A percentile compares a stretch with the other conserved stretches of the same genome.
Evolutionary conservation across 768 basidiomycete genomes (phyloP).

Genomic region (Pholiota microspora): DNA sequence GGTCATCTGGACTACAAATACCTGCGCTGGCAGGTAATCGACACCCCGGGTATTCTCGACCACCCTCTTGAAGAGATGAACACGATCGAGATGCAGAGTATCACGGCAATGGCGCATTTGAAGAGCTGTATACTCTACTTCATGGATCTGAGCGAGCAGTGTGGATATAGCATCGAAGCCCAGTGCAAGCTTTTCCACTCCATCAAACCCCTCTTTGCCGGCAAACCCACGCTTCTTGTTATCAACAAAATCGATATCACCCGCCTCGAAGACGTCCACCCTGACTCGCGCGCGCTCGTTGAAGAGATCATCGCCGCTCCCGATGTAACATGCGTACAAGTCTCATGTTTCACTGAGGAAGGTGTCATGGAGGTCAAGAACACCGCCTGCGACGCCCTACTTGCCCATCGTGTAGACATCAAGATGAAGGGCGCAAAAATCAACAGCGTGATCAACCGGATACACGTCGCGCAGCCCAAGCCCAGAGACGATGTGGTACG

Average conservation of each 20-base stretch:
- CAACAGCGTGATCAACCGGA: constrained; percentile 89
- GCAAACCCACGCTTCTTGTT: constrained; percentile 91
- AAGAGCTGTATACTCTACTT: constrained; percentile 95
- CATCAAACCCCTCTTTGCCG: constrained; percentile 94
- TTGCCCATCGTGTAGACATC: constrained; percentile 90
- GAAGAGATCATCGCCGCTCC: constrained; percentile 82
- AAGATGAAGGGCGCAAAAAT: constrained; percentile 95
- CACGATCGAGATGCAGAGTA: constrained; percentile 99
- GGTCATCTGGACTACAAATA: constrained; percentile 99
- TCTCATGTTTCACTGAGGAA: constrained; percentile 95
- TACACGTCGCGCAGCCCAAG: constrained; percentile 92
- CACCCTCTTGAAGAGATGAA: constrained; percentile 99
- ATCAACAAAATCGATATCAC: constrained; percentile 98
- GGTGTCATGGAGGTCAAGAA: constrained; percentile 98
- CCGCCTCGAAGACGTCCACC: constrained; percentile 79
- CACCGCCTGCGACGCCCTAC: constrained; percentile 90
- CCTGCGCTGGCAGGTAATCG: constrained; percentile 99
- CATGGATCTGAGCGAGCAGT: constrained; percentile 98
- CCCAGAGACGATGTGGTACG: constrained; percentile 88
- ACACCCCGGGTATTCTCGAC: constrained; percentile 97
- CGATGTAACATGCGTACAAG: constrained; percentile 73
- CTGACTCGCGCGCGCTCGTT: constrained; percentile 75
- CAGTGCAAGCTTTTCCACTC: constrained; percentile 99
- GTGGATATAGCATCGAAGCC: constrained; percentile 95
- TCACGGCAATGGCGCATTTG: constrained; percentile 95